A percentile compares a stretch with the other conserved stretches of the same genome.
phyloP scores from a whole-genome alignment of 331 rosid species.

The Stylosanthes scabra region DNA sequence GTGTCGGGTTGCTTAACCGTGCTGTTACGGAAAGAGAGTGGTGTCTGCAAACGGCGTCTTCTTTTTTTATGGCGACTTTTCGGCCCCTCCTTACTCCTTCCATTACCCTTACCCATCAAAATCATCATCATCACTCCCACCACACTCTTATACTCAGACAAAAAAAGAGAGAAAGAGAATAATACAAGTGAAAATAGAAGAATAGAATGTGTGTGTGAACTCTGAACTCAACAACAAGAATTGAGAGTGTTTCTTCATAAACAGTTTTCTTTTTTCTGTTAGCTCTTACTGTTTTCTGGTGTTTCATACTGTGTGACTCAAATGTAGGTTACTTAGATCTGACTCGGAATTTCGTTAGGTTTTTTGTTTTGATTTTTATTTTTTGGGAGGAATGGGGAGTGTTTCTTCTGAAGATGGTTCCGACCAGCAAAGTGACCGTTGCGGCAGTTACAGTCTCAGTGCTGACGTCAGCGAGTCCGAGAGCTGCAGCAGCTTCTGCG shows the following conservation, averaged over 20 bases:
- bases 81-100: no score
- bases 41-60: constrained; percentile 70
- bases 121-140: constrained; percentile 41
- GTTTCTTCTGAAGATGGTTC: constrained; percentile 78
- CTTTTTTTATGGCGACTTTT: constrained; percentile 51
- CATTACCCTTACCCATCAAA: constrained; percentile 30
- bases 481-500: constrained; percentile 81
- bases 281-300: background rate
- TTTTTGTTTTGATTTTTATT: no score
- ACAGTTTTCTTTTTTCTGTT: background rate
- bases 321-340: constrained; percentile 45
- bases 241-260: background rate
- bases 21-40: constrained; percentile 55
- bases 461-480: constrained; percentile 96
- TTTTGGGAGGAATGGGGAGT: constrained; percentile 59
- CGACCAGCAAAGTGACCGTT: constrained; percentile 78
- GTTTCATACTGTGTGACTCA: constrained; percentile 39
- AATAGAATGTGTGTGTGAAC: constrained; percentile 10
- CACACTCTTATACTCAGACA: background rate
- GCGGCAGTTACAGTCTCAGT: constrained; percentile 89
- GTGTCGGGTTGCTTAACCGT: constrained; percentile 65
- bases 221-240: background rate
- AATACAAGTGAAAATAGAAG: constrained; percentile 11
- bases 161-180: background rate
- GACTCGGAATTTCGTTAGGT: background rate